phyloP scores from a whole-genome alignment of 2,329 filamentous ascomycete species.

The Colletotrichum melonis region DNA sequence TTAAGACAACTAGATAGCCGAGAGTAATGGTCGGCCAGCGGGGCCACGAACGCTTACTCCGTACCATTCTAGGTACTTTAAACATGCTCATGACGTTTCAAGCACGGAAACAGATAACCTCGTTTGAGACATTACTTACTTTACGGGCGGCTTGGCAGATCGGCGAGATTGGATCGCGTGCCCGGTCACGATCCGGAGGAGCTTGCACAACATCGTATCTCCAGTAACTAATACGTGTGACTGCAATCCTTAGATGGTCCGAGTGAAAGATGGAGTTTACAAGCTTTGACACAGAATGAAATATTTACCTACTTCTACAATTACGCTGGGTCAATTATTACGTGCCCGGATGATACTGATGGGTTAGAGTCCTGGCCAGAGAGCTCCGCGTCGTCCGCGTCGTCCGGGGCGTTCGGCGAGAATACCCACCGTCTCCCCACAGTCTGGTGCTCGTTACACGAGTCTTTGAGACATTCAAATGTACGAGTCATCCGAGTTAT shows the following conservation, averaged over 20 bases:
- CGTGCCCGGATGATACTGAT: too few relatives aligned
- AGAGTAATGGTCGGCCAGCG: not conserved
- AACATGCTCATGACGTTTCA: not conserved
- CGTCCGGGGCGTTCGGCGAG: not conserved
- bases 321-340: too few relatives aligned
- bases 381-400: not conserved
- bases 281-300: not conserved
- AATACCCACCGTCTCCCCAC: not conserved
- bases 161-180: conserved; percentile 15
- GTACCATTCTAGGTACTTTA: too few relatives aligned
- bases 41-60: too few relatives aligned
- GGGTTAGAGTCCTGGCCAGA: too few relatives aligned
- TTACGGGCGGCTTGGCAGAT: conserved; percentile 11
- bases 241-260: too few relatives aligned
- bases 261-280: not conserved
- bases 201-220: not conserved
- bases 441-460: not conserved
- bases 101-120: not conserved
- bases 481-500: not conserved
- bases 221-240: too few relatives aligned
- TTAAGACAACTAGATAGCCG: not conserved
- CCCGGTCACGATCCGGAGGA: not conserved
- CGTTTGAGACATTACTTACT: not conserved
- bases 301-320: too few relatives aligned
- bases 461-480: not conserved